Conservation (phyloP, 1,284 basidiomycete species). For the Phaffia rhodozyma region DNA sequence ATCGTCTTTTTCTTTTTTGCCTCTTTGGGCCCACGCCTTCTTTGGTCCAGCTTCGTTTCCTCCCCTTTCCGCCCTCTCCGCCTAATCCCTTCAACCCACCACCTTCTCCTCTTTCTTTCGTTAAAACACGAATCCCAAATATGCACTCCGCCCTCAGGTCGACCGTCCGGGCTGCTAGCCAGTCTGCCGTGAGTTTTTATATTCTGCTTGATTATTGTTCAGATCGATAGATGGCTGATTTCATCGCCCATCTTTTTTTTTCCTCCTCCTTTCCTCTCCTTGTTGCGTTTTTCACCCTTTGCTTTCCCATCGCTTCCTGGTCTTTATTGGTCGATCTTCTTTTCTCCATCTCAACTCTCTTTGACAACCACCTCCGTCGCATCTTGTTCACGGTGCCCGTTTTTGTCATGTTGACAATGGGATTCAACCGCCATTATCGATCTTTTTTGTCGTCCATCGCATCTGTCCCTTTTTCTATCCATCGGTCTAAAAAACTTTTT, state of each 20-base stretch:
- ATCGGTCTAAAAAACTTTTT: too few relatives aligned
- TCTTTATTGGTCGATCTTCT: too few relatives aligned
- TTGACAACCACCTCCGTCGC: too few relatives aligned
- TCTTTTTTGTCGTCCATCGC: too few relatives aligned
- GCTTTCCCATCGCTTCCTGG: not conserved
- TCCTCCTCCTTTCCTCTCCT: not conserved
- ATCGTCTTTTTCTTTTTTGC: not conserved
- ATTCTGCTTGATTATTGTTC: too few relatives aligned
- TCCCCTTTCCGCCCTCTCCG: slow-evolving; percentile 21
- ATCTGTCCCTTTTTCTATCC: too few relatives aligned
- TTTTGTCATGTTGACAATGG: too few relatives aligned
- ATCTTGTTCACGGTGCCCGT: too few relatives aligned
- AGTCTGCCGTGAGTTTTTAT: slow-evolving; percentile 17
- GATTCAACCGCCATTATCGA: too few relatives aligned
- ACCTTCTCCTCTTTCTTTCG: slow-evolving; percentile 19
- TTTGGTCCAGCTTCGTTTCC: slow-evolving; percentile 1
- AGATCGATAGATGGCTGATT: not conserved
- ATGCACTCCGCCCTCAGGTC: slow-evolving; percentile 86
- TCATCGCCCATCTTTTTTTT: not conserved
- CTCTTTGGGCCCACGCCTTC: not conserved
- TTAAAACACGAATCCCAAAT: slow-evolving; percentile 20
- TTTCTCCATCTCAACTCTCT: too few relatives aligned
- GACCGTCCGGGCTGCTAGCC: slow-evolving; percentile 39
- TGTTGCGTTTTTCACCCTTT: not conserved
- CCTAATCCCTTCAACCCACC: slow-evolving; percentile 30